Conservation (phyloP, 2,329 filamentous ascomycete species). For the Trichoderma sp. region DNA sequence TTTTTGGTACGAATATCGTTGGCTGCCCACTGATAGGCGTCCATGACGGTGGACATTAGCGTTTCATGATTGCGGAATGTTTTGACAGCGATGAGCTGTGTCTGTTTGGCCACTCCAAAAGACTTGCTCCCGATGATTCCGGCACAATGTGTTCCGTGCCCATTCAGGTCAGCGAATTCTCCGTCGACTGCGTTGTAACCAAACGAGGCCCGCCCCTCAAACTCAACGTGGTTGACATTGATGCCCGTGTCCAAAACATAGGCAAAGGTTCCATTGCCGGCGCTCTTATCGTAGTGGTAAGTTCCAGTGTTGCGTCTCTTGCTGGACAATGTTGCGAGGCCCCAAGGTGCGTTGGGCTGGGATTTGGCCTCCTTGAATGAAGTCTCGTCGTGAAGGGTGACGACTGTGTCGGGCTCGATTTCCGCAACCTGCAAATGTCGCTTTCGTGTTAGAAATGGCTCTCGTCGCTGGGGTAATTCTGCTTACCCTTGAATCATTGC, state of each 20-base stretch:
- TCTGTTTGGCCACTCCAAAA: constrained; percentile 52
- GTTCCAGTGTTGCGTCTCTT: constrained; percentile 39
- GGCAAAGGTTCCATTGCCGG: constrained; percentile 49
- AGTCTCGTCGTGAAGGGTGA: constrained; percentile 33
- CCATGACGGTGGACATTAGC: constrained; percentile 34
- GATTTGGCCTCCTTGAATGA: constrained; percentile 36
- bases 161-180: constrained; percentile 43
- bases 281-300: constrained; percentile 49
- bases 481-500: constrained; percentile 41
- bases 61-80: constrained; percentile 42
- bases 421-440: not conserved
- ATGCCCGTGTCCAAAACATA: constrained; percentile 63
- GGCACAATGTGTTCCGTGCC: constrained; percentile 54
- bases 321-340: constrained; percentile 52
- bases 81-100: constrained; percentile 47
- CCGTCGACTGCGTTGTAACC: constrained; percentile 44
- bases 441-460: not conserved
- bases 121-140: constrained; percentile 50
- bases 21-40: constrained; percentile 39
- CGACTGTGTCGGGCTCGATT: constrained; percentile 7
- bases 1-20: not conserved
- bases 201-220: constrained; percentile 48
- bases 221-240: constrained; percentile 49
- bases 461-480: not conserved
- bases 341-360: constrained; percentile 48